These are phyloP conservation scores for Lactarius sanguifluus DNA, from an alignment of 768 basidiomycete species.

Conservation along the genomic window DNA sequence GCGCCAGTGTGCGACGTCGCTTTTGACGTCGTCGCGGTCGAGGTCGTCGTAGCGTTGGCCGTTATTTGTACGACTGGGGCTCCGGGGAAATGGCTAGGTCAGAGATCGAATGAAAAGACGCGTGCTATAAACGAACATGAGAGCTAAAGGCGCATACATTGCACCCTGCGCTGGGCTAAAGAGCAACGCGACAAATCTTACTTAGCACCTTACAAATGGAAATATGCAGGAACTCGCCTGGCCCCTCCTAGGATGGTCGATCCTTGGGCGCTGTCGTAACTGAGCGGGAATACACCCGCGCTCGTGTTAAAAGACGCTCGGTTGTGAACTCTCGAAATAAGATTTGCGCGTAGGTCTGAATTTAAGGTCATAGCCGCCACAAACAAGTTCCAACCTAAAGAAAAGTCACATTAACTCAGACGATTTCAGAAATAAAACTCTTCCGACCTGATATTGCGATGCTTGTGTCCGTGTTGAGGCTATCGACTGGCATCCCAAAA, in stretches of 20 bases:
- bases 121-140: conserved; percentile 21
- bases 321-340: conserved; percentile 19
- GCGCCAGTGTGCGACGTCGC: conserved; percentile 9
- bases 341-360: not conserved
- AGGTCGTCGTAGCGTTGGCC: not conserved
- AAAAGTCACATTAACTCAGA: too few species aligned
- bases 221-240: conserved; percentile 14
- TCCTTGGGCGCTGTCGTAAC: conserved; percentile 9
- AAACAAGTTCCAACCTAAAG: conserved; percentile 22
- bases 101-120: not conserved
- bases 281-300: conserved; percentile 15
- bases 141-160: conserved; percentile 31
- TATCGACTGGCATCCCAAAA: not conserved
- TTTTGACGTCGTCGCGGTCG: not conserved
- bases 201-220: not conserved
- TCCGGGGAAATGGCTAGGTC: not conserved
- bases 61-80: not conserved
- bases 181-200: not conserved
- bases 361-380: conserved; percentile 12
- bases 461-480: not conserved
- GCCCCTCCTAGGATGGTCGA: conserved; percentile 7
- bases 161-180: conserved; percentile 31
- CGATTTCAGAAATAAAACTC: too few species aligned
- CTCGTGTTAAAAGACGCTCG: conserved; percentile 15
- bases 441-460: not conserved